Conservation (phyloP, 176 grass and related monocot genomes). For the Eleusine coracana region DNA sequence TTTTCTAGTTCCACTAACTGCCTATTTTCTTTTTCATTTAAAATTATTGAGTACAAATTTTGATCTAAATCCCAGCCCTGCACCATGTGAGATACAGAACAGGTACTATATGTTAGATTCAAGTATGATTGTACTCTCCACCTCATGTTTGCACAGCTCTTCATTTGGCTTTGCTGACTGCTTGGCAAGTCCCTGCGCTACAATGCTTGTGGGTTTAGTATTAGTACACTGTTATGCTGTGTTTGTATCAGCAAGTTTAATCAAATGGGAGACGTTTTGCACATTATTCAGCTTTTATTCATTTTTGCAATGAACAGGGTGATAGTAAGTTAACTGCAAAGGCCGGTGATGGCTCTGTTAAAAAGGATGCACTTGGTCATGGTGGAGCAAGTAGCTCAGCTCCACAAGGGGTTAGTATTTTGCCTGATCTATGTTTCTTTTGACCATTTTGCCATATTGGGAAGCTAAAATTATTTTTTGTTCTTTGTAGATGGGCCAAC, state of each 20-base stretch:
- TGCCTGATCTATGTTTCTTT: neutral
- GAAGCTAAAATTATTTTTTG: slow-evolving; percentile 31
- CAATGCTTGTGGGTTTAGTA: neutral
- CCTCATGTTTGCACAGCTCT: neutral
- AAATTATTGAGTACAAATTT: neutral
- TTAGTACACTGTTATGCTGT: neutral
- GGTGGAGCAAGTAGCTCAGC: slow-evolving; percentile 49
- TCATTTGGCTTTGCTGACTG: neutral
- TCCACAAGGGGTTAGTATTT: slow-evolving; percentile 59
- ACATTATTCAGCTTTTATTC: neutral
- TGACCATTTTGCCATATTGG: neutral
- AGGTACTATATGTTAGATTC: neutral
- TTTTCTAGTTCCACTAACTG: slow-evolving; percentile 10
- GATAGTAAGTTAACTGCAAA: slow-evolving; percentile 74
- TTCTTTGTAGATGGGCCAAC: slow-evolving; percentile 65
- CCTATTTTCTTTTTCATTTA: neutral
- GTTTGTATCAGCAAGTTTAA: slow-evolving; percentile 9
- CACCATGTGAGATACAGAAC: neutral
- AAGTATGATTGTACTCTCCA: neutral
- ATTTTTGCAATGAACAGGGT: slow-evolving; percentile 45
- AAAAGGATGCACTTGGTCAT: slow-evolving; percentile 61
- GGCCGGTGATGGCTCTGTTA: slow-evolving; percentile 57
- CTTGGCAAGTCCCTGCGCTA: neutral
- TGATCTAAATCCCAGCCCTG: neutral
- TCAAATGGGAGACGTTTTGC: slow-evolving; percentile 18